Evolutionary conservation across 2,329 filamentous ascomycete genomes (phyloP).

Genomic region (Colletotrichum cordylinicola): DNA sequence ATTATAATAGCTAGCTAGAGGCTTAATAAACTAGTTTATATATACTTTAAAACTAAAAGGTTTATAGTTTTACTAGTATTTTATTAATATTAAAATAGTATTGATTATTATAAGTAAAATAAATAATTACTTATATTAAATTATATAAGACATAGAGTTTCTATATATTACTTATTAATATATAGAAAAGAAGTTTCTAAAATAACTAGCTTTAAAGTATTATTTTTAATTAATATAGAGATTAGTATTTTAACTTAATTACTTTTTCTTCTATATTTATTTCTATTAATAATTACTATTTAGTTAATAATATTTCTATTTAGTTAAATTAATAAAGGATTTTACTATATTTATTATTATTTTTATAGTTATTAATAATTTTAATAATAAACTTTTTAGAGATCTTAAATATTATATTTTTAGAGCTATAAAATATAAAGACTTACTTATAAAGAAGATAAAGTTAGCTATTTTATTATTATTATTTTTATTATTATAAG

Average conservation of each 20-base stretch:
- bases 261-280: not conserved
- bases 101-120: not conserved
- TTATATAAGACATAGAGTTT: not conserved
- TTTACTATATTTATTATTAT: not conserved
- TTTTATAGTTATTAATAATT: not conserved
- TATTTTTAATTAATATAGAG: not conserved
- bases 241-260: not conserved
- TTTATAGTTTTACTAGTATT: no score
- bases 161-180: not conserved
- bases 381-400: not conserved
- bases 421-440: no score
- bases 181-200: not conserved
- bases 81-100: not conserved
- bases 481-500: no score
- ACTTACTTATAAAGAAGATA: no score
- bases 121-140: not conserved
- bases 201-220: not conserved
- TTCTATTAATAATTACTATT: not conserved
- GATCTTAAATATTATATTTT: not conserved
- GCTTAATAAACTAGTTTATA: no score
- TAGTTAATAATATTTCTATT: not conserved
- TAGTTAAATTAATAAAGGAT: not conserved
- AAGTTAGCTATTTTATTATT: not conserved
- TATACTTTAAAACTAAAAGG: no score
- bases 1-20: no score